These are phyloP conservation scores for Dispira simplex DNA, from an alignment of 192 early-diverging fungal genomes.

Conservation along the genomic window DNA sequence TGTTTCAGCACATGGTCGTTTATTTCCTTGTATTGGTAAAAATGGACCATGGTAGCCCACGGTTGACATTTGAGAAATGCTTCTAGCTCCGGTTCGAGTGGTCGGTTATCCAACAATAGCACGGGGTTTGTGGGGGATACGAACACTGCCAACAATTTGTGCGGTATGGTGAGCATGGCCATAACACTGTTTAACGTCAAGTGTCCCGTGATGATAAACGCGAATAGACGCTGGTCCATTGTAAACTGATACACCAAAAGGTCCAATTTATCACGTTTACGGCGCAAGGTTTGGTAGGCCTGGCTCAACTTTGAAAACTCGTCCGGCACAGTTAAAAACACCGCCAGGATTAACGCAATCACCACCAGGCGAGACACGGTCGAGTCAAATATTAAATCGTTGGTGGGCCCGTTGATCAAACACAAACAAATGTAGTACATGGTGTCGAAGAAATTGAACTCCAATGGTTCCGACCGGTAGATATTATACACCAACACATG, in stretches of 20 bases:
- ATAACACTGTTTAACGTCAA: neutral
- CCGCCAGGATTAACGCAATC: neutral
- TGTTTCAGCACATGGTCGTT: no score
- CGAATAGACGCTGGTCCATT: neutral
- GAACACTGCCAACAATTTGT: neutral
- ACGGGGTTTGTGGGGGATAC: neutral
- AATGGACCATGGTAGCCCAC: no score
- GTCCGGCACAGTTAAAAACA: neutral
- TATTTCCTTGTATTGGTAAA: no score
- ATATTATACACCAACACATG: neutral
- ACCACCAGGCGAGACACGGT: neutral
- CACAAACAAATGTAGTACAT: slow-evolving; percentile 3
- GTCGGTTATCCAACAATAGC: neutral
- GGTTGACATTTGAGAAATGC: no score
- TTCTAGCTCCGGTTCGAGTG: no score
- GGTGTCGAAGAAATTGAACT: neutral
- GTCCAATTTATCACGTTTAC: neutral
- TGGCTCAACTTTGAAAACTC: neutral
- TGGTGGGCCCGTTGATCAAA: slow-evolving; percentile 3
- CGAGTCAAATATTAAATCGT: neutral
- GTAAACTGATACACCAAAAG: neutral
- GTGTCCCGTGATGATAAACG: neutral
- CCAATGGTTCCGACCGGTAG: neutral
- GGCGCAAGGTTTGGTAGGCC: neutral
- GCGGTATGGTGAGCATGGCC: neutral